Evolutionary conservation across 768 basidiomycete genomes (phyloP), one percentile per base, ranked within the genome.

Genomic region (Russula abietina): DNA sequence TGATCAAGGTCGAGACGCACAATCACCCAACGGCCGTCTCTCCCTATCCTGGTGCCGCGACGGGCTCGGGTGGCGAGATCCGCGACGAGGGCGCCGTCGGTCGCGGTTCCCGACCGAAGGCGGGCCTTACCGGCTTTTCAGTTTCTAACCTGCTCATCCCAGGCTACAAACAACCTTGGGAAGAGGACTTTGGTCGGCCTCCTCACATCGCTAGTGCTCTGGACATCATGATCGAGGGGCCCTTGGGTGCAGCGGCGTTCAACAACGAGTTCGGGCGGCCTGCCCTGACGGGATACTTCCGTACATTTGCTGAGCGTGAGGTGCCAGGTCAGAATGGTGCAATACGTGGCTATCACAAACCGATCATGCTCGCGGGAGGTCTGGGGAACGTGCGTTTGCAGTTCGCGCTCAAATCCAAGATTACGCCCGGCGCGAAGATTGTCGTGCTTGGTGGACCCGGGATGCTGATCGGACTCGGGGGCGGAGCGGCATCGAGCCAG

Each of bases 1-100:
- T 98, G 26, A 86, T 94, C 78, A 99, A 99, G 76, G 97, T 98
- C 62, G 97, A 98, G 76, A 99, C 97, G 2, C 97, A 99, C 74
- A 99, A 99, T 72, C 97, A 98, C 70, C 97, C 97, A 3, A 98
- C 96, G 2, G 97, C 96, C 3, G 94, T 98, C 9, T 98, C 97
- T 1, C 97, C 97, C 0, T 98, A 89, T 73, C 93, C 97, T 2
- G 97, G 97, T n/a, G 96, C 97, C 0, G 95, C 96, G 1, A 98
- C 97, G 0, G 97, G 97, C 22, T 98, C 96, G 1, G 97, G 97
- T 9, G 97, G 97, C 11, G 97, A 99, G 75, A 98, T 98, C 67
- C 85, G 97, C 38, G 97, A 99, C 72, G 97, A 99, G 75, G 97
- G 96, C 17, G 89, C 97, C 6, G 93, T 95, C 45, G 97, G 97